phyloP scores from a whole-genome alignment of 805 yeast species.

The Pichia cephalocereana region DNA sequence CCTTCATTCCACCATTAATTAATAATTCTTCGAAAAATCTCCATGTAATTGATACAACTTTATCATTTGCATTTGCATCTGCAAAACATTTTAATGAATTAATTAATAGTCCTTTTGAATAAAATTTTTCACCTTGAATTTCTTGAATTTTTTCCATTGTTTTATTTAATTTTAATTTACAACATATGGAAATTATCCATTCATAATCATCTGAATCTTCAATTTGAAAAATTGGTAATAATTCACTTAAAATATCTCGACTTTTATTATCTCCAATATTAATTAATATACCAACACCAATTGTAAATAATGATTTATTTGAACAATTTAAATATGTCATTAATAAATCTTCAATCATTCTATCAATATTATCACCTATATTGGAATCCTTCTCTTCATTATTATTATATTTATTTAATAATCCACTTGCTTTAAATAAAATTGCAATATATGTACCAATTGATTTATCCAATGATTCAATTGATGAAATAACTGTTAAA shows the following conservation, averaged over 20 bases:
- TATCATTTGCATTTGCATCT: conserved; percentile 49
- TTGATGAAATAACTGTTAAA: conserved; percentile 45
- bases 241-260: conserved; percentile 40
- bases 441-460: conserved; percentile 57
- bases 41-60: conserved; percentile 47
- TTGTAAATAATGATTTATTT: conserved; percentile 39
- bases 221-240: conserved; percentile 52
- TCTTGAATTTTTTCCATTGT: conserved; percentile 50
- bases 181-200: conserved; percentile 69
- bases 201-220: conserved; percentile 68
- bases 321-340: conserved; percentile 44
- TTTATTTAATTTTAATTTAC: conserved; percentile 50
- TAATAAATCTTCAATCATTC: conserved; percentile 45
- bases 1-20: conserved; percentile 36
- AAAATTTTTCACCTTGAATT: conserved; percentile 35
- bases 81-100: conserved; percentile 61
- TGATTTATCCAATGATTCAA: conserved; percentile 52
- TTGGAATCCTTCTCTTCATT: neutral
- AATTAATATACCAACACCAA: conserved; percentile 58
- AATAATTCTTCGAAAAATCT: conserved; percentile 52
- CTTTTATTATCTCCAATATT: conserved; percentile 36
- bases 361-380: conserved; percentile 19
- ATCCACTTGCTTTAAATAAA: conserved; percentile 55
- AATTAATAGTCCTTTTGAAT: conserved; percentile 27
- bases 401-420: conserved; percentile 31